A percentile compares a stretch with the other conserved stretches of the same genome.
Evolutionary conservation across 179 eudicot genomes (phyloP).

Genomic region (Camellia oleifera): DNA sequence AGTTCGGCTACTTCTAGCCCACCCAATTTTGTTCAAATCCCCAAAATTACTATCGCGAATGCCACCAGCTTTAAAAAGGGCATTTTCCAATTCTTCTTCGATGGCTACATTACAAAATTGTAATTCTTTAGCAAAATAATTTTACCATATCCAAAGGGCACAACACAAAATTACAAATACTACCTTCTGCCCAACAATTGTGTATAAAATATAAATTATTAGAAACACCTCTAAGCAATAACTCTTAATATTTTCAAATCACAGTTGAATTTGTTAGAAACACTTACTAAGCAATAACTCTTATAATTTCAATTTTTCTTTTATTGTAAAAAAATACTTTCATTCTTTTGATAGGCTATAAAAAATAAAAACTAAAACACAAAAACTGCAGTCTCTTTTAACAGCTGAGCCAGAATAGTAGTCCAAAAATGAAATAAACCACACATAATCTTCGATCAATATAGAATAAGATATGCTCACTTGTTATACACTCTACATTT

Average conservation of each 20-base stretch:
- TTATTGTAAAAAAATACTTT: too few relatives aligned
- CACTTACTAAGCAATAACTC: background rate
- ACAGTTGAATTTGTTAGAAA: background rate
- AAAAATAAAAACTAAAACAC: too few relatives aligned
- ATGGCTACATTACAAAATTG: conserved; percentile 54
- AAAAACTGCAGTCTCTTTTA: background rate
- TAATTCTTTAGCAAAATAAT: conserved; percentile 26
- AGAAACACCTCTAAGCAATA: background rate
- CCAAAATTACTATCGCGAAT: conserved; percentile 81
- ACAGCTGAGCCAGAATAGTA: too few relatives aligned
- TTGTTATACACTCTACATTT: background rate
- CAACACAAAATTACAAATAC: background rate
- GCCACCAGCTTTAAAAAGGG: conserved; percentile 82
- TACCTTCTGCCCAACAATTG: background rate
- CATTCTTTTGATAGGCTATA: too few relatives aligned
- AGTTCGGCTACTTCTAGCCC: conserved; percentile 91
- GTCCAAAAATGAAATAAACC: background rate
- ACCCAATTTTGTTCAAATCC: conserved; percentile 68
- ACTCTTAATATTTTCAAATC: background rate
- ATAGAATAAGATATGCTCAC: background rate
- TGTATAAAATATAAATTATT: background rate
- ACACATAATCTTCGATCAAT: background rate
- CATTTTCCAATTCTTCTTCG: conserved; percentile 80
- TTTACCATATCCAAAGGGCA: background rate
- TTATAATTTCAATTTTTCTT: too few relatives aligned